phyloP scores from a whole-genome alignment of 306 rosid species.

The Inga leiocalycina region DNA sequence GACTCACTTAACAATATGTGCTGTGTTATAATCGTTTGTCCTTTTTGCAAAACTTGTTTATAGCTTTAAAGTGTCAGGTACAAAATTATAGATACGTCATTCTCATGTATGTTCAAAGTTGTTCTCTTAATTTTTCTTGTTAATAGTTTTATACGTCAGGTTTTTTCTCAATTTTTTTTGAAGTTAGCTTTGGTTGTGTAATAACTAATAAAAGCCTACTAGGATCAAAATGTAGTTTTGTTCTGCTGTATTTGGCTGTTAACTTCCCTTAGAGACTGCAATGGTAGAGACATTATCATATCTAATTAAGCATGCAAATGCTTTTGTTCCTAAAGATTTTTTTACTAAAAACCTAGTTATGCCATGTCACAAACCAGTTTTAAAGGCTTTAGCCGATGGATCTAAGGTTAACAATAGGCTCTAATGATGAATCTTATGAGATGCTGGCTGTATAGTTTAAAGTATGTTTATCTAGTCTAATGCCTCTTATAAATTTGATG shows the following conservation, averaged over 20 bases:
- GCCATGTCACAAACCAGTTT: conserved; percentile 8
- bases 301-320: conserved; percentile 19
- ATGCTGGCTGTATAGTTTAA: not conserved
- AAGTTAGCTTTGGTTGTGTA: not conserved
- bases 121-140: not conserved
- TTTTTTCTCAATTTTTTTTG: not conserved
- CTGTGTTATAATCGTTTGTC: conserved; percentile 5
- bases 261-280: conserved; percentile 2
- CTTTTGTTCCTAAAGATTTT: conserved; percentile 18
- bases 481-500: conserved; percentile 11
- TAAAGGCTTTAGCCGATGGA: conserved; percentile 18
- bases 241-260: conserved; percentile 17
- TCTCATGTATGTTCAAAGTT: not conserved
- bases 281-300: not conserved
- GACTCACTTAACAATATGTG: not conserved
- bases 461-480: conserved; percentile 15
- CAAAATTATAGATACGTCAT: conserved; percentile 14
- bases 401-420: conserved; percentile 11
- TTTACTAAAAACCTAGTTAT: not conserved
- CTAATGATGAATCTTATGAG: conserved; percentile 6
- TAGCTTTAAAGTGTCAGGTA: not conserved
- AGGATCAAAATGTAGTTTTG: conserved; percentile 21
- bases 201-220: not conserved
- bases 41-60: not conserved
- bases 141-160: not conserved